These are phyloP conservation scores for Phytophthora pistaciae DNA, from an alignment of 352 stramenopile genomes.

Conservation along the genomic window DNA sequence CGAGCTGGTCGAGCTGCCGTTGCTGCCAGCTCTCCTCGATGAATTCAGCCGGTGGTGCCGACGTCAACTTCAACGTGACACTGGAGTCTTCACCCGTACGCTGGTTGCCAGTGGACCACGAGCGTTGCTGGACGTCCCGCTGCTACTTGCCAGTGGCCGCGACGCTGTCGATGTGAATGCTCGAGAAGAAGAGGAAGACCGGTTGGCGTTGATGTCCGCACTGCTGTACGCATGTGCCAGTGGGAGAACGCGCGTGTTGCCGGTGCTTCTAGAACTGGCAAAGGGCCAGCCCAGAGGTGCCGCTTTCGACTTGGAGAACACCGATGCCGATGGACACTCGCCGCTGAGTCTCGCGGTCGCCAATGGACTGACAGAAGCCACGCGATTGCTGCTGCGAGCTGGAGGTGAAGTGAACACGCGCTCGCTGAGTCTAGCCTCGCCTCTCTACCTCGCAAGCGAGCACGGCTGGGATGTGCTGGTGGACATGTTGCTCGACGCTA, in stretches of 20 bases:
- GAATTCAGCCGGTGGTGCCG: conserved; percentile 53
- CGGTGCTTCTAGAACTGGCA: conserved; percentile 44
- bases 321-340: conserved; percentile 67
- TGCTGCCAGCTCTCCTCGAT: conserved; percentile 58
- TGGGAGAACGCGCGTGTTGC: conserved; percentile 56
- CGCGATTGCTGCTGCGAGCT: conserved; percentile 51
- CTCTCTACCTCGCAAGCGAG: conserved; percentile 82
- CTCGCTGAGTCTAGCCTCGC: conserved; percentile 69
- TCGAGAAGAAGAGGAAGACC: conserved; percentile 15
- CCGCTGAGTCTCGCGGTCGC: conserved; percentile 68
- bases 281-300: conserved; percentile 21
- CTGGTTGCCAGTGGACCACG: conserved; percentile 43
- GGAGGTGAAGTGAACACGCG: conserved; percentile 72
- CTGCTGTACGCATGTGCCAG: conserved; percentile 73
- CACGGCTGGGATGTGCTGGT: conserved; percentile 80
- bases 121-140: conserved; percentile 66
- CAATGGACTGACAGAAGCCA: conserved; percentile 59
- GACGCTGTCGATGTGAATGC: conserved; percentile 5
- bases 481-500: conserved; percentile 58
- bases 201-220: conserved; percentile 46
- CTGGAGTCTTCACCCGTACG: conserved; percentile 57
- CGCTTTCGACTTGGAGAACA: conserved; percentile 64
- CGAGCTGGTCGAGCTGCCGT: conserved; percentile 68
- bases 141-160: conserved; percentile 33
- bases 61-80: not conserved